Conservation (phyloP, 768 basidiomycete species). For the Agrocybe chaxingu region DNA sequence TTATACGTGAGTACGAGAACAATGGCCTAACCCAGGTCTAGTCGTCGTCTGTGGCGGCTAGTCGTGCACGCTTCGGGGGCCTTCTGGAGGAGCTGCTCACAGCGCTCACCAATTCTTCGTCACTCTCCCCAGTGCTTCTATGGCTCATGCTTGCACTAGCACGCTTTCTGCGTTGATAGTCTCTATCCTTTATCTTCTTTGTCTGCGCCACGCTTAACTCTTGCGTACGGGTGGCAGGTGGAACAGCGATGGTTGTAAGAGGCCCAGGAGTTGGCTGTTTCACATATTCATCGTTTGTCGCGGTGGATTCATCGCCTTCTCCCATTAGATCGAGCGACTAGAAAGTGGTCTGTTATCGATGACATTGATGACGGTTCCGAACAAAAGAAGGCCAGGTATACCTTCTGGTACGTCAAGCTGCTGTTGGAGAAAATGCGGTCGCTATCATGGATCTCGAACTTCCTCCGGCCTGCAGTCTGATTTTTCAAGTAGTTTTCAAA, state of each 20-base stretch:
- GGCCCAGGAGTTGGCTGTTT: constrained; percentile 61
- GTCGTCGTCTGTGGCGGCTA: constrained; percentile 56
- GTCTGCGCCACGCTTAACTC: constrained; percentile 70
- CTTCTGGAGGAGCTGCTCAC: constrained; percentile 50
- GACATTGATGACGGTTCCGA: constrained; percentile 6
- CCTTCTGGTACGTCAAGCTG: constrained; percentile 75
- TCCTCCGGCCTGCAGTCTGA: constrained; percentile 61
- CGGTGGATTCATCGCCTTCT: constrained; percentile 59
- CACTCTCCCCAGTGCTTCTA: constrained; percentile 70
- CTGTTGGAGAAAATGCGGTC: constrained; percentile 84
- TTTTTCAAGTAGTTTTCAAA: constrained; percentile 87
- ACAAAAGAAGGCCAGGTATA: constrained; percentile 20
- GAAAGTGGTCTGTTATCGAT: constrained; percentile 1
- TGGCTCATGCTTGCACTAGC: constrained; percentile 48
- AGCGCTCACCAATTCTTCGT: constrained; percentile 59
- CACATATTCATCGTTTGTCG: constrained; percentile 59
- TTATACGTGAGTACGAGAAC: not conserved
- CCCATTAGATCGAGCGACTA: constrained; percentile 76
- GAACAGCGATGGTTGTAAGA: constrained; percentile 73
- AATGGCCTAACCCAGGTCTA: constrained; percentile 20
- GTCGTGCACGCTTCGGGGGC: constrained; percentile 64
- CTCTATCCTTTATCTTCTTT: constrained; percentile 75
- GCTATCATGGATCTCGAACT: constrained; percentile 71
- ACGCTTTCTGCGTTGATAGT: constrained; percentile 78
- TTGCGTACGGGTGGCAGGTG: constrained; percentile 65